Evolutionary conservation across 2,329 filamentous ascomycete genomes (phyloP), one percentile per base, ranked within the genome.

Genomic region (Verticillium nubilum): DNA sequence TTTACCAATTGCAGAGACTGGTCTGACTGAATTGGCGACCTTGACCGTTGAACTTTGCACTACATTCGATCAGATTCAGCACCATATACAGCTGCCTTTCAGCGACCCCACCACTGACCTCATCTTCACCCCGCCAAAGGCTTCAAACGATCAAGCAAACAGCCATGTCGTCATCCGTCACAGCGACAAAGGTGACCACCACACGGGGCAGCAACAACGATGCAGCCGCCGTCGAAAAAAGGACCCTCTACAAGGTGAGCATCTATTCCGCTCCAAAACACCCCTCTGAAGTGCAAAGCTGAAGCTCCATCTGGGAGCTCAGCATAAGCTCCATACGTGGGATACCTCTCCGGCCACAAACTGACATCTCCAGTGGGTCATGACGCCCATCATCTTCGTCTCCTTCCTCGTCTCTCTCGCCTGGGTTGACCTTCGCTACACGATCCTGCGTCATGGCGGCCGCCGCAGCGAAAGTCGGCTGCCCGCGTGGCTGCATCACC

Each of bases 371-470:
- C 60, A 82, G 78, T 58, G 77, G 23, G 65, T 90, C 65, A 77
- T 88, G 73, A 87, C 86, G 0, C 86, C 88, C 7, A 65, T 90
- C 62, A 78, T 85, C 63, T 83, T 89, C 69, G 75, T 85, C 56
- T 82, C 85, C 25, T 89, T 90, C 72, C 70, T 91, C 50, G 53
- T 89, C 63, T 89, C 87, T 2, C 81, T 90, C 53, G 78, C 81
- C 68, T 71, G 88, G 57, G 80, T 90, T 52, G 86, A 90, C 73
- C 74, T 80, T 56, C 78, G 78, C 60, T 76, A 85, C 79, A 73
- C 84, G 66, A 67, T 77, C 67, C 68, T 78, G 71, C 78, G 86
- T 72, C 74, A 74, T 57, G 73, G 73, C 61, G 69, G 67, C 58
- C 72, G 75, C 66, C 62, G 70, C 65, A 64, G 54, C 19, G 54